Base-by-base conservation (phyloP, 192 early-diverging fungal species). In the Chytriomyces confervae region DNA sequence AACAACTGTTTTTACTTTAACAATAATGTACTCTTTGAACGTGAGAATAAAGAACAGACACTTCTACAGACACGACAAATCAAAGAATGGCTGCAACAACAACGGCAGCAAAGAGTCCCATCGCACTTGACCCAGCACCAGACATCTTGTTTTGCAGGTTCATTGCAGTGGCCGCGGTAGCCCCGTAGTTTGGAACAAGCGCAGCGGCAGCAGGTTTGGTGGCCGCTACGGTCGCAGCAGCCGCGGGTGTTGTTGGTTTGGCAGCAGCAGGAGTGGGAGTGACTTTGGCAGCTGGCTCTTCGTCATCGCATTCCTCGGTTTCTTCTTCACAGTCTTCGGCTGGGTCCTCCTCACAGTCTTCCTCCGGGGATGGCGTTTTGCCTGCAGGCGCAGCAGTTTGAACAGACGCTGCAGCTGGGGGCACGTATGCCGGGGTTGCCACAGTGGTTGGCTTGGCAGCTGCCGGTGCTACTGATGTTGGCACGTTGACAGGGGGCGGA, bases 291-390 rank as follows among this genome's bases (percentile, higher is more conserved):
- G 20, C n/a, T 18, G 18, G 10, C 11, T 18, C 27, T 16, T 65
- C 63, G 10, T 65, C 63, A 18, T 36, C 18, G 29, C 29, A n/a
- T 3, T 65, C 63, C 27, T 65, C 63, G 11, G 29, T 27, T 29
- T 65, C 63, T 29, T 65, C 63, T 29, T 65, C 63, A 36, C 63
- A 65, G 29, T 65, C 63, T 23, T 65, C 27, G 11, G 63, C 29
- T 23, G 18, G 63, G 13, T 24, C 63, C 27, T 11, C 66, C 13
- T 29, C 27, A 5, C 53, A 57, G 20, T 57, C 53, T n/a, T 57
- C 53, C 36, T 36, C 36, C 36, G 36, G 36, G 36, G 36, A 36
- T 36, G 36, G 36, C 4, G 36, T 36, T 1, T 20, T 57, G 13
- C 53, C 53, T 18, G 20, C 20, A 20, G 53, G 53, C 3, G 53